Evolutionary conservation across 768 basidiomycete species (phyloP).

Genomic region (Russula vinacea): DNA sequence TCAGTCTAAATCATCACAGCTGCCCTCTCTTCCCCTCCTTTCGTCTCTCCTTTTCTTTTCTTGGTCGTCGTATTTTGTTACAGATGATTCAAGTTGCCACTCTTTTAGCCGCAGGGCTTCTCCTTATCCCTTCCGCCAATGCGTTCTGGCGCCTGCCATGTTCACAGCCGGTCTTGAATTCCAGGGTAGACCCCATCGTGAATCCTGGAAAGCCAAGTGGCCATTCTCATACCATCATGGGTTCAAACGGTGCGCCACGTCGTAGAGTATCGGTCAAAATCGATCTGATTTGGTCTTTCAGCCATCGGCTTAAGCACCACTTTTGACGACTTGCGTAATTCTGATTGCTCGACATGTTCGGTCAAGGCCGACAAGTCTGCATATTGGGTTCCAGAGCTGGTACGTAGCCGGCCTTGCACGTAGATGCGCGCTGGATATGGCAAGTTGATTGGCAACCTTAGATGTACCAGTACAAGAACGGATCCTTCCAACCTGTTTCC

Average conservation of each 20-base stretch:
- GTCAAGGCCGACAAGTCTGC: constrained; percentile 27
- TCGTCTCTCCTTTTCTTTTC: neutral
- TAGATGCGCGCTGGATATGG: neutral
- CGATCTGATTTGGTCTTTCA: neutral
- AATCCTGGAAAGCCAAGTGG: constrained; percentile 8
- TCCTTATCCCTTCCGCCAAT: constrained; percentile 17
- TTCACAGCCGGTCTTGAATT: constrained; percentile 16
- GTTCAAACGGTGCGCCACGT: constrained; percentile 21
- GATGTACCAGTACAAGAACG: constrained; percentile 17
- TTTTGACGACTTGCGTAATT: constrained; percentile 16
- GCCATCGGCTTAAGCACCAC: constrained; percentile 21
- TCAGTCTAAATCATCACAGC: constrained; percentile 5
- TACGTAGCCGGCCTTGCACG: constrained; percentile 2
- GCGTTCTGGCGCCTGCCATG: constrained; percentile 27
- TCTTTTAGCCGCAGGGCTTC: constrained; percentile 13
- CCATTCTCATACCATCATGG: constrained; percentile 25
- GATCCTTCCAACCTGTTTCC: constrained; percentile 11
- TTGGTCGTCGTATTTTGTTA: neutral
- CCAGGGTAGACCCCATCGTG: constrained; percentile 26
- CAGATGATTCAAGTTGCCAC: constrained; percentile 8
- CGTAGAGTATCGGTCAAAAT: neutral
- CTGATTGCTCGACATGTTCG: constrained; percentile 24
- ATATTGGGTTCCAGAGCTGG: constrained; percentile 26
- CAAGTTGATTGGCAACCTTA: constrained; percentile 10
- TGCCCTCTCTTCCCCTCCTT: neutral